These are phyloP conservation scores for Fusarium marasasianum DNA, from an alignment of 2,329 filamentous ascomycete genomes.

Conservation along the genomic window DNA sequence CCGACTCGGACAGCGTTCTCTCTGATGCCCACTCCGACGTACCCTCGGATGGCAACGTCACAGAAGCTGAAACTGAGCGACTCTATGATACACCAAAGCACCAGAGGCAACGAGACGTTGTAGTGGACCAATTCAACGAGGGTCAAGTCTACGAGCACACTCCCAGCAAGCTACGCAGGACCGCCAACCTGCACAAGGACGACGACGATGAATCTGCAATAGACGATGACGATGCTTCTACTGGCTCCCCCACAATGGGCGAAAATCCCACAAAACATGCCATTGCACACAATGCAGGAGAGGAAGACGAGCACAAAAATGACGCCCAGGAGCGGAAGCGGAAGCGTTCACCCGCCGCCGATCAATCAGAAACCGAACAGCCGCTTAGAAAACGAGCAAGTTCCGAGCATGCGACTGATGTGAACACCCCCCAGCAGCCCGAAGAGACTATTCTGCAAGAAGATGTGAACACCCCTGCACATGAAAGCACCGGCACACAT, in stretches of 20 bases:
- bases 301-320: conserved; percentile 46
- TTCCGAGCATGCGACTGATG: conserved; percentile 55
- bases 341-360: conserved; percentile 58
- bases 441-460: conserved; percentile 47
- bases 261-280: conserved; percentile 50
- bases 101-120: conserved; percentile 68
- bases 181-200: conserved; percentile 48
- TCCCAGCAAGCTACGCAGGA: conserved; percentile 78
- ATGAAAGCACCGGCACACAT: conserved; percentile 51
- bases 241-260: conserved; percentile 51
- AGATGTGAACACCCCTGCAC: conserved; percentile 50
- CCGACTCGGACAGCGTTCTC: conserved; percentile 62
- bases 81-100: conserved; percentile 87
- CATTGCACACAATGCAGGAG: conserved; percentile 40
- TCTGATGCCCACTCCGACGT: conserved; percentile 61
- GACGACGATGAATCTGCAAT: conserved; percentile 53
- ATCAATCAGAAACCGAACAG: conserved; percentile 58
- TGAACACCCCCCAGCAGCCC: conserved; percentile 42
- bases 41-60: conserved; percentile 63
- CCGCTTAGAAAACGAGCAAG: conserved; percentile 64
- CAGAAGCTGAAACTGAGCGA: conserved; percentile 94
- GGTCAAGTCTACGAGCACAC: conserved; percentile 70
- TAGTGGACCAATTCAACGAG: conserved; percentile 65
- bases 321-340: conserved; percentile 57
- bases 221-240: conserved; percentile 52